phyloP scores from a whole-genome alignment of 1,284 basidiomycete species.

The Hortiboletus rubellus region DNA sequence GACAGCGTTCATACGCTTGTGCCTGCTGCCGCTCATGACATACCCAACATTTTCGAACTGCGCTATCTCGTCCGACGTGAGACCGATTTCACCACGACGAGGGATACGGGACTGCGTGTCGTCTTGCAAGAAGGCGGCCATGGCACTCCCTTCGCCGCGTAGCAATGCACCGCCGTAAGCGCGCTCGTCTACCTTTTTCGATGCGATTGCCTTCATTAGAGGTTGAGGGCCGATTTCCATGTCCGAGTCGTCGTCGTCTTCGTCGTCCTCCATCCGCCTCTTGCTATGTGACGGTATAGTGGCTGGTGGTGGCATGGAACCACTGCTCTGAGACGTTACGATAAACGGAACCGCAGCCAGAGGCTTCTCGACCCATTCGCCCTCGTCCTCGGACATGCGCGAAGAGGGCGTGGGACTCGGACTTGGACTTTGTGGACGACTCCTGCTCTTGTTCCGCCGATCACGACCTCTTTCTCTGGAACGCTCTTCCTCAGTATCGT shows the following conservation, averaged over 20 bases:
- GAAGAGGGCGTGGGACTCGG: conserved; percentile 35
- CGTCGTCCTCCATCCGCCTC: conserved; percentile 23
- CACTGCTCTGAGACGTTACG: conserved; percentile 15
- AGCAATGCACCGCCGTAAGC: conserved; percentile 84
- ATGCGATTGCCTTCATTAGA: conserved; percentile 38
- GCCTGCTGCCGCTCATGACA: conserved; percentile 96
- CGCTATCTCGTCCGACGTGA: conserved; percentile 86
- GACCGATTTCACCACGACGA: conserved; percentile 96
- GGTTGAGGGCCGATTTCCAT: conserved; percentile 63
- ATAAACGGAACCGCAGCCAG: conserved; percentile 38
- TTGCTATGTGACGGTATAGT: conserved; percentile 21
- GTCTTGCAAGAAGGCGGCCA: conserved; percentile 93
- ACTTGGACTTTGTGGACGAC: conserved; percentile 36
- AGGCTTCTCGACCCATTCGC: conserved; percentile 74
- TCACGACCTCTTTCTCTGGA: conserved; percentile 26
- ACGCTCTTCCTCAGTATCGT: conserved; percentile 39
- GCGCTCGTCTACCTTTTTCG: conserved; percentile 69
- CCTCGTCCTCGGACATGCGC: conserved; percentile 47
- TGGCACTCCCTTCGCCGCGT: conserved; percentile 94
- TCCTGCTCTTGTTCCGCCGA: conserved; percentile 33
- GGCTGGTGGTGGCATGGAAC: conserved; percentile 23
- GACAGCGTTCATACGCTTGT: conserved; percentile 95
- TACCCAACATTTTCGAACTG: conserved; percentile 89
- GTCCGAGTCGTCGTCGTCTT: conserved; percentile 51
- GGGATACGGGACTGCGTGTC: conserved; percentile 91